Conservation (phyloP, 345 rosid genomes). For the Populus deltoides region DNA sequence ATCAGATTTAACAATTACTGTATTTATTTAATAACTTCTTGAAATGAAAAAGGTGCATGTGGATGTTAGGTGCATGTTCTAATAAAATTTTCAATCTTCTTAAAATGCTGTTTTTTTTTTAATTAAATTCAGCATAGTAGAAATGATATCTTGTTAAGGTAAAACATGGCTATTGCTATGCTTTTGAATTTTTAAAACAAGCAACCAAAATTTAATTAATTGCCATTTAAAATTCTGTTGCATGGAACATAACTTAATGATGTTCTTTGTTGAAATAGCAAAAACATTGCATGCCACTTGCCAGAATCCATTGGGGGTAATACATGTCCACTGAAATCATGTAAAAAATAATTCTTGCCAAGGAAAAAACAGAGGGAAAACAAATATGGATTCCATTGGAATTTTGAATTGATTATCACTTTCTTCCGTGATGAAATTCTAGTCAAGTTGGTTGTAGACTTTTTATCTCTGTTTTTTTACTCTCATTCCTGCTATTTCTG, state of each 20-base stretch:
- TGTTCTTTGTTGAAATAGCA: neutral
- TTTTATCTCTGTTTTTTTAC: neutral
- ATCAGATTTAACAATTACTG: neutral
- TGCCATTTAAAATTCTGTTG: neutral
- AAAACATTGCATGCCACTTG: neutral
- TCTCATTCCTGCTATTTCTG: neutral
- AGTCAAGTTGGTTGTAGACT: neutral
- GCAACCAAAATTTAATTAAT: neutral
- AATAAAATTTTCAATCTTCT: neutral
- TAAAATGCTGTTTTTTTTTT: neutral
- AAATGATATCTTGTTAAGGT: neutral
- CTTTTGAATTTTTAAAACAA: neutral
- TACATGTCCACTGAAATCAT: neutral
- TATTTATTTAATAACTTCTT: neutral
- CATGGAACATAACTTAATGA: neutral
- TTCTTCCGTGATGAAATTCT: neutral
- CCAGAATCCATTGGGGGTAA: neutral
- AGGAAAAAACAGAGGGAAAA: neutral
- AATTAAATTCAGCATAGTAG: neutral
- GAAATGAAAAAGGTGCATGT: neutral
- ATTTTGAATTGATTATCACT: neutral
- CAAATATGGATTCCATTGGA: neutral
- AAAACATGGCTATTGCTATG: neutral
- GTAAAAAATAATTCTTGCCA: neutral
- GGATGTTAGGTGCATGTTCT: neutral